Percentiles rank a stretch among this genome's conserved stretches.
phyloP scores from a whole-genome alignment of 2,329 filamentous ascomycete genomes.

The Sporothrix luriei region DNA sequence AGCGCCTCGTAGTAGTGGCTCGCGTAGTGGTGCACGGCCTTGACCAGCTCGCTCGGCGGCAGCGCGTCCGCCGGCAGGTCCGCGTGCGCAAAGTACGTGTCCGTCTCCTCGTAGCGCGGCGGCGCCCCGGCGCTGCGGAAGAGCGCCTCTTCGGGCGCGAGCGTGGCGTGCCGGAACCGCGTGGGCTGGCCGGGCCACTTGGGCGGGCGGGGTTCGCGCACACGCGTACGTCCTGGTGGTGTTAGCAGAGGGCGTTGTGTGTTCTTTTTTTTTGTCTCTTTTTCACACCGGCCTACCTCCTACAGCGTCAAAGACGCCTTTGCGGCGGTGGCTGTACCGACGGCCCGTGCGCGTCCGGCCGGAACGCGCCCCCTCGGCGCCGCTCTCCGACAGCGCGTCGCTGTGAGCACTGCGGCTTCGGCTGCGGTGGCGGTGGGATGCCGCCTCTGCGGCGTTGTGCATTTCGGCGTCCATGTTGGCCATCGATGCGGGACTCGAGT shows the following conservation, averaged over 20 bases:
- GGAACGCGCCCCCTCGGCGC: background rate
- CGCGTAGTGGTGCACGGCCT: slow-evolving; percentile 67
- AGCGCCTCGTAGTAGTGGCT: slow-evolving; percentile 65
- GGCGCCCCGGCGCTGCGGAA: slow-evolving; percentile 68
- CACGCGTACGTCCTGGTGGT: slow-evolving; percentile 42
- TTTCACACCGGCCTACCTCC: slow-evolving; percentile 53
- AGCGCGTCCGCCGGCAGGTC: slow-evolving; percentile 53
- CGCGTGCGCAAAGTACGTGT: slow-evolving; percentile 69
- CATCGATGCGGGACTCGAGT: background rate
- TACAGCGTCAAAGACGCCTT: slow-evolving; percentile 72
- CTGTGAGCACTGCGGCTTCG: slow-evolving; percentile 10
- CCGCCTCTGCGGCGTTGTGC: background rate
- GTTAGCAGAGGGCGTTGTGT: background rate
- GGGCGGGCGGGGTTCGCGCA: slow-evolving; percentile 16
- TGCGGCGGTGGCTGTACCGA: slow-evolving; percentile 39
- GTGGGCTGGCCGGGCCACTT: slow-evolving; percentile 19
- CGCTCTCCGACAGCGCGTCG: background rate
- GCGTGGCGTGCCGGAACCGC: slow-evolving; percentile 41
- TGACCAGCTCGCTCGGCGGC: slow-evolving; percentile 70
- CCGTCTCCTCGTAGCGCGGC: slow-evolving; percentile 67
- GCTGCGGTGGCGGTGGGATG: background rate
- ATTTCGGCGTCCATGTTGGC: background rate
- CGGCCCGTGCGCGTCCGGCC: background rate
- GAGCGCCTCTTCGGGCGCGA: slow-evolving; percentile 71
- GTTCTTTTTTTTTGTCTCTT: background rate